Conservation (phyloP, 2,329 filamentous ascomycete species). For the Metarhizium humberi region DNA sequence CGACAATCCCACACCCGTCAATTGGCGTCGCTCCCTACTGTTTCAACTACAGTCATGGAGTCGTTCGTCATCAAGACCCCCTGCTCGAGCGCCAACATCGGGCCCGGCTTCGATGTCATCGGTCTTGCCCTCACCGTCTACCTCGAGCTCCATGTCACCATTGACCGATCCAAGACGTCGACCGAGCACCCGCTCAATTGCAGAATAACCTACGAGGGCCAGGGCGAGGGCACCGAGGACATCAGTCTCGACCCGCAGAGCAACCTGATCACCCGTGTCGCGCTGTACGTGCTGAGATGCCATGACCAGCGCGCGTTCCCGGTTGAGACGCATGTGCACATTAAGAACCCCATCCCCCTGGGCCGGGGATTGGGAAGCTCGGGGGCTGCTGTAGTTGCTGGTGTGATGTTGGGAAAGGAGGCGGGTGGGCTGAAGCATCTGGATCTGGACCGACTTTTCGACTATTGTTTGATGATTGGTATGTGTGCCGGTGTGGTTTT, state of each 20-base stretch:
- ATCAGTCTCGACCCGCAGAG: slow-evolving; percentile 76
- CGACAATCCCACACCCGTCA: background rate
- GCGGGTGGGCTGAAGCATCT: slow-evolving; percentile 69
- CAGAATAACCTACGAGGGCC: slow-evolving; percentile 80
- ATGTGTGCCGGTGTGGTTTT: slow-evolving; percentile 14
- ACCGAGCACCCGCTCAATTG: slow-evolving; percentile 69
- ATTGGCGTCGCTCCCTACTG: slow-evolving; percentile 11
- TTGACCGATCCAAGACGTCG: slow-evolving; percentile 47
- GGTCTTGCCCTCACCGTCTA: slow-evolving; percentile 89
- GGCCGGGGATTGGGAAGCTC: slow-evolving; percentile 91
- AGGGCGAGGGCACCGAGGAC: slow-evolving; percentile 59
- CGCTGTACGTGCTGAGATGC: slow-evolving; percentile 89
- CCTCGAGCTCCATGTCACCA: slow-evolving; percentile 77
- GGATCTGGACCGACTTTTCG: slow-evolving; percentile 73
- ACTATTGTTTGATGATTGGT: slow-evolving; percentile 97
- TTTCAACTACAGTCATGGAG: slow-evolving; percentile 34
- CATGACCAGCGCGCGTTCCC: slow-evolving; percentile 82
- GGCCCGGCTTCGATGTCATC: slow-evolving; percentile 95
- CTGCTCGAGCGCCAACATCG: slow-evolving; percentile 95
- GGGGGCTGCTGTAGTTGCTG: slow-evolving; percentile 88
- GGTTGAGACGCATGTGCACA: slow-evolving; percentile 78
- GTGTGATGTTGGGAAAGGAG: slow-evolving; percentile 86
- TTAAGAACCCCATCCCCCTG: slow-evolving; percentile 90
- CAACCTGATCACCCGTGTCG: slow-evolving; percentile 90
- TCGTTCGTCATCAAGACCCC: slow-evolving; percentile 70